Base-by-base conservation (phyloP, 2,329 filamentous ascomycete genomes). In the Calonectria leucothoes region DNA sequence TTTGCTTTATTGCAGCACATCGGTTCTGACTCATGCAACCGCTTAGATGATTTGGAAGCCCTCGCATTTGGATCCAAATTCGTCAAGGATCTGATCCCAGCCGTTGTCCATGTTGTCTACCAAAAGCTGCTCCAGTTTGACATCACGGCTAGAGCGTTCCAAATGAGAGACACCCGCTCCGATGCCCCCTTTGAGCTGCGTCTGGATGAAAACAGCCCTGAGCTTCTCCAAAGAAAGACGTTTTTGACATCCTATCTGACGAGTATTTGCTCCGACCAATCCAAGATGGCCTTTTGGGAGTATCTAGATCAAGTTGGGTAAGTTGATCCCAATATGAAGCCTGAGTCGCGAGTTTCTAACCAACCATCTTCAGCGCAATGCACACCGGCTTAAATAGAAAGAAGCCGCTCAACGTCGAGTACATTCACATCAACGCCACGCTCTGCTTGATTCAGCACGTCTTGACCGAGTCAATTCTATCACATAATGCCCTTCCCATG, bases 81-180 rank as follows among this genome's bases (percentile, higher is more conserved):
- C 84, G 93, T 95, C 86, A 94, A 93, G 80, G 91, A 93, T 17
- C 89, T 96, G 31, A 95, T 96, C 75, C 95, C 95, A 1, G 93
- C 94, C 55, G 90, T 97, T 25, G 94, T 96, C 80, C 95, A 96
- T 84, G 94, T 95, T 72, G 93, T 96, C 37, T 97, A 96, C 86
- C 92, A 92, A 81, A 96, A 96, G 82, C 89, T 97, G 0, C 87
- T 96, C 11, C 91, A 92, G 80, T 94, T 94, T 84, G 94, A 96
- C 82, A 94, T 96, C 82, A 97, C 94, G 4, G 94, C 94, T 0
- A 90, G 93, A 66, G 93, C 94, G 17, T 95, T 96, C 82, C 89
- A 91, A 72, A 91, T 90, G 1, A 84, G 89, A 27, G 90, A 88
- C 73, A 92, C 90, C 1, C 91, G 91, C 51, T 93, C 91, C 75